phyloP scores from a whole-genome alignment of 768 basidiomycete species.

The Boletus sp. region DNA sequence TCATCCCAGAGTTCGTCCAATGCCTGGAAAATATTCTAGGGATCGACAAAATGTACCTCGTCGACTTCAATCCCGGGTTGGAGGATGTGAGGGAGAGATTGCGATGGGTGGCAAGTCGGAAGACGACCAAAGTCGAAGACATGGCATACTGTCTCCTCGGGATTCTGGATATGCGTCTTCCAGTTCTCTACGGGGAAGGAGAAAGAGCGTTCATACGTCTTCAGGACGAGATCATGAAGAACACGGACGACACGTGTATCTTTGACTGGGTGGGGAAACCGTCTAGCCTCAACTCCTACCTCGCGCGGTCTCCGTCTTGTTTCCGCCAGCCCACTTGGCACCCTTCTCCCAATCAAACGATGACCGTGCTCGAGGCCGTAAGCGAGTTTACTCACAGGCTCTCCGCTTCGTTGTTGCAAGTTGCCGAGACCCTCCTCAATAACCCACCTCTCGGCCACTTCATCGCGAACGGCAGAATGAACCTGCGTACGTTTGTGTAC shows the following conservation, averaged over 20 bases:
- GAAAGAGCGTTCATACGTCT: slow-evolving; percentile 23
- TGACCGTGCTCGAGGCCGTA: slow-evolving; percentile 10
- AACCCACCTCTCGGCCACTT: slow-evolving; percentile 30
- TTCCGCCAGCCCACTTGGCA: slow-evolving; percentile 16
- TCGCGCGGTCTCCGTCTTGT: slow-evolving; percentile 24
- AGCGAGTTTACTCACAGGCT: slow-evolving; percentile 17
- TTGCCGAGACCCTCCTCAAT: slow-evolving; percentile 19
- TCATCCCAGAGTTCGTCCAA: slow-evolving; percentile 19
- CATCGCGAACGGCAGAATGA: slow-evolving; percentile 31
- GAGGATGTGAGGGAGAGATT: slow-evolving; percentile 26
- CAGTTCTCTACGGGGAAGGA: slow-evolving; percentile 31
- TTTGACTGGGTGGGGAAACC: slow-evolving; percentile 30
- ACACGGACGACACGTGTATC: slow-evolving; percentile 24
- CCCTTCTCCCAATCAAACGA: not conserved
- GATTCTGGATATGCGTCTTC: slow-evolving; percentile 23
- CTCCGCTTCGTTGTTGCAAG: slow-evolving; percentile 12
- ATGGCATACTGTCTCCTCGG: slow-evolving; percentile 31
- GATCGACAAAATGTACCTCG: slow-evolving; percentile 22
- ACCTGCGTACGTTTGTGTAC: slow-evolving; percentile 25
- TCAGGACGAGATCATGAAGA: slow-evolving; percentile 30
- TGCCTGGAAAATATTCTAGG: slow-evolving; percentile 13
- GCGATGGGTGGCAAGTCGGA: slow-evolving; percentile 28
- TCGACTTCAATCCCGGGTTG: slow-evolving; percentile 25
- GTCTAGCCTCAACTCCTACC: slow-evolving; percentile 26
- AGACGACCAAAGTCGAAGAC: slow-evolving; percentile 30